These are phyloP conservation scores for Leccinum pachyderme DNA, from an alignment of 1,284 basidiomycete genomes.

Conservation along the genomic window DNA sequence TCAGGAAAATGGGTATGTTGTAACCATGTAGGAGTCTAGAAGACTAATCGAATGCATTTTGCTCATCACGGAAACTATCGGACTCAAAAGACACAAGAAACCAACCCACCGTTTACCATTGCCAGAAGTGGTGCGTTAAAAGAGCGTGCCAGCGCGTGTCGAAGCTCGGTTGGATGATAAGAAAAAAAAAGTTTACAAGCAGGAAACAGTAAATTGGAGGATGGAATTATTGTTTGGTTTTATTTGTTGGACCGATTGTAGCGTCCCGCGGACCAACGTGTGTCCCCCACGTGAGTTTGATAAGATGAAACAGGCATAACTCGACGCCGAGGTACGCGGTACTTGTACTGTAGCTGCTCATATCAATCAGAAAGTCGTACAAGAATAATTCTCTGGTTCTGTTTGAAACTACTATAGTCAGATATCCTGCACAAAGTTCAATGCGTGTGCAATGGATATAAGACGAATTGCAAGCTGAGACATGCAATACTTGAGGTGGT, in stretches of 20 bases:
- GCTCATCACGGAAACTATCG: slow-evolving; percentile 51
- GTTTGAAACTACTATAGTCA: no score
- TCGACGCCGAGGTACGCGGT: not conserved
- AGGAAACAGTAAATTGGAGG: not conserved
- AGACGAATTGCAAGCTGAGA: slow-evolving; percentile 5
- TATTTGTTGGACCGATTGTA: slow-evolving; percentile 9
- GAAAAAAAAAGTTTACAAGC: not conserved
- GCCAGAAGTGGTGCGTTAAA: not conserved
- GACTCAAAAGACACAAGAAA: slow-evolving; percentile 9
- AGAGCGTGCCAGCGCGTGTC: not conserved
- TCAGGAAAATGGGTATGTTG: slow-evolving; percentile 35
- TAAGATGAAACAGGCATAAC: slow-evolving; percentile 7
- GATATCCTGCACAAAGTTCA: not conserved
- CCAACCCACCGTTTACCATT: slow-evolving; percentile 51
- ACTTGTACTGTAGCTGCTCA: not conserved
- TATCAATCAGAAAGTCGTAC: slow-evolving; percentile 7
- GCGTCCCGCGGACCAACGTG: slow-evolving; percentile 8
- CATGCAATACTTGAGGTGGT: slow-evolving; percentile 5
- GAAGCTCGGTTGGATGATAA: slow-evolving; percentile 1
- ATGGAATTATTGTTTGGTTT: slow-evolving; percentile 12
- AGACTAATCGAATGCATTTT: slow-evolving; percentile 75
- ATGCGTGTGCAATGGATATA: slow-evolving; percentile 7
- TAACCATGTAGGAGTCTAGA: slow-evolving; percentile 58
- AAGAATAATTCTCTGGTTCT: slow-evolving; percentile 15
- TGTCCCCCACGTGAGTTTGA: not conserved